These are phyloP conservation scores for Aphanomyces stellatus DNA, from an alignment of 352 stramenopile species.

Conservation along the genomic window DNA sequence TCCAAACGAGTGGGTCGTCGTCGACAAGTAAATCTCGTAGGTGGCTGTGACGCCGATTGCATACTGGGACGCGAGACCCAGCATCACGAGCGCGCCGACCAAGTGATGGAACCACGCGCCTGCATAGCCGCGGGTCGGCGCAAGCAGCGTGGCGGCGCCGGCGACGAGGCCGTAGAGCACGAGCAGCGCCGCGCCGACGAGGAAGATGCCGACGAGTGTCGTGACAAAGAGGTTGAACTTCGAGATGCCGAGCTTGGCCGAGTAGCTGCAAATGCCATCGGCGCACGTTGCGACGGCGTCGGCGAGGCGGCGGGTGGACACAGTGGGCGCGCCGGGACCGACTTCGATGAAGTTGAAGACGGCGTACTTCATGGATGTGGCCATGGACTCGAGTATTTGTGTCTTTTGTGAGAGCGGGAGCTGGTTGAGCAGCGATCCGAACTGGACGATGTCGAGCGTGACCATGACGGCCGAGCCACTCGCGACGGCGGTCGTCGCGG, in stretches of 20 bases:
- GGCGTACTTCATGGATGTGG: not conserved
- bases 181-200: constrained; percentile 29
- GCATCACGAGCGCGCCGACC: constrained; percentile 70
- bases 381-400: not conserved
- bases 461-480: not conserved
- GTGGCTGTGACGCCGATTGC: constrained; percentile 66
- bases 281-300: not conserved
- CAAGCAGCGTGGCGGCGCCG: constrained; percentile 39
- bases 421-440: not conserved
- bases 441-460: constrained; percentile 5
- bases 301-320: not conserved
- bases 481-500: not conserved
- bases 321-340: constrained; percentile 28
- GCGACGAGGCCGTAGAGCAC: constrained; percentile 41
- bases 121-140: constrained; percentile 26
- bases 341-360: constrained; percentile 27
- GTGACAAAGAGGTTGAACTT: constrained; percentile 76
- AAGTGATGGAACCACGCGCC: constrained; percentile 71
- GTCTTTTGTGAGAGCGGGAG: not conserved
- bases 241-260: constrained; percentile 53
- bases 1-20: constrained; percentile 38
- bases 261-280: constrained; percentile 74
- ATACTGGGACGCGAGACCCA: constrained; percentile 78
- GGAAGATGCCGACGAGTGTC: constrained; percentile 41
- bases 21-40: constrained; percentile 78